Conservation (phyloP, 805 yeast genomes). For the Wickerhamomyces rabaulensis region DNA sequence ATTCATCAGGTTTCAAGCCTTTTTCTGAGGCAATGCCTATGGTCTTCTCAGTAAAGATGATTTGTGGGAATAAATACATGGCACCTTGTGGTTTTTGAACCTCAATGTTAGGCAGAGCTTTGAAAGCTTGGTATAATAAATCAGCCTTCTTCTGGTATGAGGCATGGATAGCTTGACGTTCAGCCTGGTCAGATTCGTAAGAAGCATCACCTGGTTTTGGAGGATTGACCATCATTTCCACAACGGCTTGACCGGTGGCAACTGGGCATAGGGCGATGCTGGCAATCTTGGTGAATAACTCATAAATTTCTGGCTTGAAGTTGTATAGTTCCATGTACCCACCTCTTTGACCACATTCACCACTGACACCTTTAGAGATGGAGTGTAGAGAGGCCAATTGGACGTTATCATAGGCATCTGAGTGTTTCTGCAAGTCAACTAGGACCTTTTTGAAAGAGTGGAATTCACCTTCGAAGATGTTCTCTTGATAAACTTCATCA, state of each 20-base stretch:
- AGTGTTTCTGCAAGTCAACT: conserved; percentile 54
- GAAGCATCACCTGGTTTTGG: conserved; percentile 77
- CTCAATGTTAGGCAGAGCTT: conserved; percentile 69
- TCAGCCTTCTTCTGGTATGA: conserved; percentile 61
- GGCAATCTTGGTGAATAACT: conserved; percentile 75
- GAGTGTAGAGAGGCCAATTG: conserved; percentile 93
- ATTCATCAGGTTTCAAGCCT: conserved; percentile 71
- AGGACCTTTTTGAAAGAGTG: conserved; percentile 79
- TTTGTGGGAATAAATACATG: conserved; percentile 89
- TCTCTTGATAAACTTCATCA: conserved; percentile 97
- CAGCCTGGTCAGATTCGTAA: conserved; percentile 58
- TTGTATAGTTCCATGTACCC: conserved; percentile 96
- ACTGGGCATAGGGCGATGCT: conserved; percentile 92
- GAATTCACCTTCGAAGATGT: conserved; percentile 78
- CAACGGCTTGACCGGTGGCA: conserved; percentile 89
- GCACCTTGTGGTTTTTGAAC: conserved; percentile 96
- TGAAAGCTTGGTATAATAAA: conserved; percentile 64
- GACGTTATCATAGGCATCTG: conserved; percentile 56
- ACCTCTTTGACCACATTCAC: conserved; percentile 99
- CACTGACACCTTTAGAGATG: conserved; percentile 95
- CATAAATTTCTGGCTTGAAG: conserved; percentile 62
- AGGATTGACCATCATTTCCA: conserved; percentile 91
- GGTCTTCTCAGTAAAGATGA: conserved; percentile 62
- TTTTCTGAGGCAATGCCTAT: conserved; percentile 51
- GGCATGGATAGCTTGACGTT: conserved; percentile 55